These are phyloP conservation scores for Rhynchospora pubera DNA, from an alignment of 176 grass and related monocot genomes.

Conservation along the genomic window DNA sequence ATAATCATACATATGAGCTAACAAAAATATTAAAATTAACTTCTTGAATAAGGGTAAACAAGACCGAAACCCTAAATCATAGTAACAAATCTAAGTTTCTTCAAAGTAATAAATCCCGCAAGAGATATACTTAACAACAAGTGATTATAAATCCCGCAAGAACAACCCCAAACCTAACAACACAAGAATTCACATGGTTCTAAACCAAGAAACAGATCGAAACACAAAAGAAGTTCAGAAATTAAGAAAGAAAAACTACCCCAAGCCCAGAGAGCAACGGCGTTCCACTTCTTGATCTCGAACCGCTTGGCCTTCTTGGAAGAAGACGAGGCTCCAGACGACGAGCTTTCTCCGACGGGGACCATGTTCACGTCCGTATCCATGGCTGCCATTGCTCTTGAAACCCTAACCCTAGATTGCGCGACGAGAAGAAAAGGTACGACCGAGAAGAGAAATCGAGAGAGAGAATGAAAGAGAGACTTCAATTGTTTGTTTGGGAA, in stretches of 20 bases:
- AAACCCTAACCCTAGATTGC: constrained; percentile 28
- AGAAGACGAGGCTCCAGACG: constrained; percentile 26
- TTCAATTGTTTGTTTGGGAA: background rate
- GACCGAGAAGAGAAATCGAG: background rate
- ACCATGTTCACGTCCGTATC: constrained; percentile 67
- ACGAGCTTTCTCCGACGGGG: constrained; percentile 42
- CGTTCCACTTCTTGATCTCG: constrained; percentile 99
- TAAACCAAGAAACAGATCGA: background rate
- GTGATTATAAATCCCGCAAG: background rate
- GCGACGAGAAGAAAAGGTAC: background rate
- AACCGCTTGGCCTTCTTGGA: constrained; percentile 81
- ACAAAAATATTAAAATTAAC: too few species aligned
- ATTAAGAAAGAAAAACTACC: constrained; percentile 30
- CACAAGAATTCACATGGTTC: background rate
- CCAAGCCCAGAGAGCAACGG: constrained; percentile 97
- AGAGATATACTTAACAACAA: too few species aligned
- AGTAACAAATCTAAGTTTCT: background rate
- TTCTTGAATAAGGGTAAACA: background rate
- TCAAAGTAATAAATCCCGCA: too few species aligned
- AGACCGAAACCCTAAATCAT: too few species aligned
- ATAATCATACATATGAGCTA: background rate
- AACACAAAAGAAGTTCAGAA: background rate
- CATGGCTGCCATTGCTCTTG: constrained; percentile 60
- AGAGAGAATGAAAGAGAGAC: background rate
- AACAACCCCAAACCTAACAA: background rate